Conservation (phyloP, 1,284 basidiomycete genomes). For the Ustilago sp. region DNA sequence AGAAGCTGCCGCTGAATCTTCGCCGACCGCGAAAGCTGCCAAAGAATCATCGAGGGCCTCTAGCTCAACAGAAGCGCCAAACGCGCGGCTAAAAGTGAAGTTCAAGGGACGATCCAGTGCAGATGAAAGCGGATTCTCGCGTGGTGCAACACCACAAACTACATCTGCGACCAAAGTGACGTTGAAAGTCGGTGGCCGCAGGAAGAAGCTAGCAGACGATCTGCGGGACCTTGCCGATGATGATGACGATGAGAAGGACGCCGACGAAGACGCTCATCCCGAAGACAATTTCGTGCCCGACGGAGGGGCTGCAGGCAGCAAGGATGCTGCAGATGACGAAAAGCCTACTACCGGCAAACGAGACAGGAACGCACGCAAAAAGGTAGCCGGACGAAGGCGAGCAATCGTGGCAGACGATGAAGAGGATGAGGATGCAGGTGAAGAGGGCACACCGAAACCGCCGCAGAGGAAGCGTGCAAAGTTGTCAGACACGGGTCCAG, state of each 20-base stretch:
- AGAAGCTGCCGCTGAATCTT: conserved; percentile 4
- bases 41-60: neutral
- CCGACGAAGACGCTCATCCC: neutral
- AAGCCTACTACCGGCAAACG: conserved; percentile 11
- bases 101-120: conserved; percentile 6
- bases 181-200: conserved; percentile 3
- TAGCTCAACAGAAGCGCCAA: conserved; percentile 8
- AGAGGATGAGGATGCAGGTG: conserved; percentile 13
- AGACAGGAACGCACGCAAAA: conserved; percentile 11
- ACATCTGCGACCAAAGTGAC: conserved; percentile 17
- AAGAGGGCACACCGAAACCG: neutral
- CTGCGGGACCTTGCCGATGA: conserved; percentile 30
- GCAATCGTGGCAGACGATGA: conserved; percentile 29
- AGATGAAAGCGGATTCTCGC: conserved; percentile 27
- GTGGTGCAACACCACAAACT: conserved; percentile 17
- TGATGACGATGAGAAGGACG: neutral
- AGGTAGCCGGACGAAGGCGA: conserved; percentile 15
- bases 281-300: conserved; percentile 17
- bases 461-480: conserved; percentile 35
- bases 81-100: conserved; percentile 22
- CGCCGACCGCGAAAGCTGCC: neutral
- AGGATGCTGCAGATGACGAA: conserved; percentile 1
- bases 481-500: conserved; percentile 2
- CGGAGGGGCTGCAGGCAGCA: neutral
- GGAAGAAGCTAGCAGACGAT: conserved; percentile 26